Percentiles rank a stretch among this genome's conserved stretches.
Conservation (phyloP, 768 basidiomycete species). For the Russula dissimulans region DNA sequence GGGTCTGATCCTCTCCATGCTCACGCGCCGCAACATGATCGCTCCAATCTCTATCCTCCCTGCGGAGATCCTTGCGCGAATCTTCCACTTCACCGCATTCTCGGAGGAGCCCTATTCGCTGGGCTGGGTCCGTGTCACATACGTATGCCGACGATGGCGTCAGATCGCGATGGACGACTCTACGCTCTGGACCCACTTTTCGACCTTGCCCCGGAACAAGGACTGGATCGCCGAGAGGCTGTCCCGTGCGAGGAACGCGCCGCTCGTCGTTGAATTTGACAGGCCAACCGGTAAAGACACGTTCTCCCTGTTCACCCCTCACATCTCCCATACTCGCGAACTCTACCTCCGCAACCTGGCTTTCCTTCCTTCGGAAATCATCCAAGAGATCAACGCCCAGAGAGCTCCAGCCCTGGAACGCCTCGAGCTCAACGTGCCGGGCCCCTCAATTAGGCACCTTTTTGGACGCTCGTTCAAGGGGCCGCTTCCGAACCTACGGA, state of each 20-base stretch:
- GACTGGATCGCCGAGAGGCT: conserved; percentile 1
- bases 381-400: neutral
- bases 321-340: conserved; percentile 1
- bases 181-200: neutral
- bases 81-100: neutral
- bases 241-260: neutral
- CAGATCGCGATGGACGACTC: conserved; percentile 3
- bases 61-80: conserved; percentile 8
- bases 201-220: neutral
- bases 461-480: neutral
- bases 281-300: neutral
- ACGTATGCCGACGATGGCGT: conserved; percentile 16
- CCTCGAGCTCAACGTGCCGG: neutral
- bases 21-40: neutral
- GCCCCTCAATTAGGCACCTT: neutral
- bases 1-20: neutral
- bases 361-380: neutral
- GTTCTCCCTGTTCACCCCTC: neutral
- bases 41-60: neutral
- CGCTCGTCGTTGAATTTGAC: neutral
- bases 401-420: conserved; percentile 3
- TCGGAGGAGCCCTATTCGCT: neutral
- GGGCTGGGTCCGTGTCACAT: neutral
- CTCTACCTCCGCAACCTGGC: neutral
- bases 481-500: too few species aligned